phyloP scores from a whole-genome alignment of 2,329 filamentous ascomycete genomes.

The Diaporthe nobilis region DNA sequence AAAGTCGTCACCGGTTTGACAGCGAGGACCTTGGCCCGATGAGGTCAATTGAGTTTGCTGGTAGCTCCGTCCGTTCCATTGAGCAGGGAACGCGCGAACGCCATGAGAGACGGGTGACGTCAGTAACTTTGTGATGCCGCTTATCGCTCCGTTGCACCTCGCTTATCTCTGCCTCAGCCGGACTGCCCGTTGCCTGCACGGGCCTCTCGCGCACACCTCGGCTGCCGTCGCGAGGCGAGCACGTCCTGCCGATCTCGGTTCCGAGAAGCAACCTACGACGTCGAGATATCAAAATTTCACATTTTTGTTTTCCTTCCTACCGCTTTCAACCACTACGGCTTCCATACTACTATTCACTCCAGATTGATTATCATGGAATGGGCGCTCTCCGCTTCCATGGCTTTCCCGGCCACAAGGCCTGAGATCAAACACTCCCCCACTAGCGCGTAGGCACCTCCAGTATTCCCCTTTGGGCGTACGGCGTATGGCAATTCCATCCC shows the following conservation, averaged over 20 bases:
- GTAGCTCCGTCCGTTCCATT: neutral
- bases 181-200: neutral
- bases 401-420: neutral
- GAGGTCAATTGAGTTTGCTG: conserved; percentile 22
- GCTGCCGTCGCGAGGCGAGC: conserved; percentile 25
- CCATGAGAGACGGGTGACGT: conserved; percentile 31
- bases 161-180: neutral
- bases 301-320: neutral
- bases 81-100: conserved; percentile 20
- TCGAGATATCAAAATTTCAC: neutral
- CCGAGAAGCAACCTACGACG: neutral
- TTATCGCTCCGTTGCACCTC: neutral
- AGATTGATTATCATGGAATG: neutral
- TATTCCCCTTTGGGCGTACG: neutral
- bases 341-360: neutral
- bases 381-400: too few species aligned
- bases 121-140: neutral
- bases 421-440: neutral
- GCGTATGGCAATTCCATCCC: neutral
- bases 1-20: conserved; percentile 16
- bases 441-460: neutral
- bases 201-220: neutral
- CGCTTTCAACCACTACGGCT: too few species aligned
- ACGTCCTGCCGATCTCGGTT: neutral
- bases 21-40: neutral